Conservation (phyloP, 75 land plant species). For the Selaginella moellendorffii region DNA sequence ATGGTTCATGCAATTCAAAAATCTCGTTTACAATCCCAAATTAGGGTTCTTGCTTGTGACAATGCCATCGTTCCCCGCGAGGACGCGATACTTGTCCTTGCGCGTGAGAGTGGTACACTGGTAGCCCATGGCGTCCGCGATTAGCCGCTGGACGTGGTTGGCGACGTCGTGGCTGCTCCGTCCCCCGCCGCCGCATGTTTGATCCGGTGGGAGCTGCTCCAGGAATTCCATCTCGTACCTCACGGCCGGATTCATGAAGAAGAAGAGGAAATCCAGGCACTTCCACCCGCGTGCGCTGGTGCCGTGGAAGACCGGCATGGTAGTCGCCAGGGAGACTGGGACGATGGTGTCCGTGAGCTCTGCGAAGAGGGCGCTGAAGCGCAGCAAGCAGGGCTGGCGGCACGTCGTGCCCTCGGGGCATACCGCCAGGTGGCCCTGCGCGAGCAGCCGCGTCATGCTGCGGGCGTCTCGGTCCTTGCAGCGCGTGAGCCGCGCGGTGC, state of each 20-base stretch:
- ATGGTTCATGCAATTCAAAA: too few species aligned
- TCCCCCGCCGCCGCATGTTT: conserved; percentile 18
- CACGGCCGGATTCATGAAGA: conserved; percentile 82
- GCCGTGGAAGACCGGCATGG: conserved; percentile 62
- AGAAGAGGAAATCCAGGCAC: conserved; percentile 75
- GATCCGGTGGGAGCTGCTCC: conserved; percentile 57
- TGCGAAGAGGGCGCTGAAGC: conserved; percentile 80
- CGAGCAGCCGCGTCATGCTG: conserved; percentile 35
- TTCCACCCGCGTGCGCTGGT: conserved; percentile 87
- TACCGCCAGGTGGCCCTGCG: conserved; percentile 45
- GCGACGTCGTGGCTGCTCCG: not conserved
- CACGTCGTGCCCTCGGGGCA: conserved; percentile 98
- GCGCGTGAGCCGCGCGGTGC: conserved; percentile 57
- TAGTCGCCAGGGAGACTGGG: conserved; percentile 70
- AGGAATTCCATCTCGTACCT: conserved; percentile 69
- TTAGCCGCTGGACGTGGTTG: not conserved
- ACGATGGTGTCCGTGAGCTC: conserved; percentile 77
- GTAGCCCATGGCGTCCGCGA: not conserved
- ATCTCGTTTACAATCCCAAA: too few species aligned
- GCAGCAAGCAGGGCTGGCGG: conserved; percentile 72
- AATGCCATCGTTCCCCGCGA: not conserved
- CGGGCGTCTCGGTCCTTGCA: conserved; percentile 55
- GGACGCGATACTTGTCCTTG: not conserved
- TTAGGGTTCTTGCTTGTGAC: too few species aligned
- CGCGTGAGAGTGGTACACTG: not conserved